phyloP scores from a whole-genome alignment of 225 moss, liverwort and hornwort genomes.

The Pleurozium schreberi region DNA sequence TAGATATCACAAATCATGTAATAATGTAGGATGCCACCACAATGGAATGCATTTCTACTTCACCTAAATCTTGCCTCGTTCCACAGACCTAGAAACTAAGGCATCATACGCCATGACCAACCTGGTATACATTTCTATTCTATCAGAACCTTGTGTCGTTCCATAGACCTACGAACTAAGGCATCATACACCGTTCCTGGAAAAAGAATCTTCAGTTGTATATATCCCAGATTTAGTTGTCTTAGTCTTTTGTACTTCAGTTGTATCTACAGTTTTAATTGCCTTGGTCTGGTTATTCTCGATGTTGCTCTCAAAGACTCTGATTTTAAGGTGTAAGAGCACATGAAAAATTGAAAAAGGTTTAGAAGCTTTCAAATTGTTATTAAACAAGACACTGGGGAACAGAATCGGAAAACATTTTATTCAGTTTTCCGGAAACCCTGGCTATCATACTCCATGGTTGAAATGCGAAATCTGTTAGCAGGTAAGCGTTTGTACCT shows the following conservation, averaged over 20 bases:
- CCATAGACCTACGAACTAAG: background rate
- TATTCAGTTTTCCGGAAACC: background rate
- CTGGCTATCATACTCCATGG: background rate
- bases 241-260: background rate
- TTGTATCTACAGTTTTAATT: background rate
- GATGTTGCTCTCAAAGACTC: background rate
- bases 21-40: background rate
- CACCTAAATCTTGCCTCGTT: background rate
- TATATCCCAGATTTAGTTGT: background rate
- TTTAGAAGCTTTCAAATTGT: background rate
- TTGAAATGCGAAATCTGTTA: background rate
- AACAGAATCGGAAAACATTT: background rate
- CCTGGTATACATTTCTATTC: background rate
- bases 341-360: background rate
- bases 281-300: background rate
- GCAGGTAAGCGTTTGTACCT: background rate
- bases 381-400: background rate
- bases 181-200: background rate
- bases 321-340: background rate
- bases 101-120: background rate
- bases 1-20: background rate
- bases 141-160: background rate
- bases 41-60: background rate
- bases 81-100: background rate
- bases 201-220: background rate